Evolutionary conservation across 2,329 filamentous ascomycete genomes (phyloP), one percentile per base, ranked within the genome.

Genomic region (Dissoconium aciculare): DNA sequence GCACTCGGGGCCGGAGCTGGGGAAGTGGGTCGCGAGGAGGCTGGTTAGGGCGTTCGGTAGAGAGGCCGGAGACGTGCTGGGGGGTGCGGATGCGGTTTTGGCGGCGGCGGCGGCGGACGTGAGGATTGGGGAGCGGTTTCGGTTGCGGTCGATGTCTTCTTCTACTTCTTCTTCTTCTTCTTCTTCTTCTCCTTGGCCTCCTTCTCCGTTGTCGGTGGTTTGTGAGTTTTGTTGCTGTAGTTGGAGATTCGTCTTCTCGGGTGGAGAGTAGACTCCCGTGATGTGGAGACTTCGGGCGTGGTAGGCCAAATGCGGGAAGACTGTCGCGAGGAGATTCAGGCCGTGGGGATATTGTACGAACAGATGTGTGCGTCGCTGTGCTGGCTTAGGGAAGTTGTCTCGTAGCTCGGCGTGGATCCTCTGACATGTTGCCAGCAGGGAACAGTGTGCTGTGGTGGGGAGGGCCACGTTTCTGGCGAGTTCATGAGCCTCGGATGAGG

Each of bases 271-370:
- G 31, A 50, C 47, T 17, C 58, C 58, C 9, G 54, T 53, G 8
- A 62, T 47, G 36, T 59, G 55, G 8, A 62, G 44, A 33, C 48
- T 54, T 19, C 49, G 49, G 10, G 54, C 54, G 30, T 58, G 57
- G n/a, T 46, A 47, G 6, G 60, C 43, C 5, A 62, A 49, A 19
- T 51, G 48, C 3, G 58, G 58, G 25, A 56, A 56, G 10, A 50
- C 35, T 15, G 40, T 49, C 35, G 53, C 53, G 49, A 59, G 27
- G 32, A 58, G 34, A 42, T 60, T 30, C 40, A 63, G 42, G 28
- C 59, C 53, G 28, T 57, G 40, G 1, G 59, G 55, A 38, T 60
- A 57, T 5, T 50, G 44, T 28, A 63, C 40, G 39, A 56, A 56
- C 12, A 60, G 43, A 31, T 60, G 58, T 31, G 60, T 48, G 17